Base-by-base conservation (phyloP, 2,329 filamentous ascomycete species). In the Fusarium coicis region DNA sequence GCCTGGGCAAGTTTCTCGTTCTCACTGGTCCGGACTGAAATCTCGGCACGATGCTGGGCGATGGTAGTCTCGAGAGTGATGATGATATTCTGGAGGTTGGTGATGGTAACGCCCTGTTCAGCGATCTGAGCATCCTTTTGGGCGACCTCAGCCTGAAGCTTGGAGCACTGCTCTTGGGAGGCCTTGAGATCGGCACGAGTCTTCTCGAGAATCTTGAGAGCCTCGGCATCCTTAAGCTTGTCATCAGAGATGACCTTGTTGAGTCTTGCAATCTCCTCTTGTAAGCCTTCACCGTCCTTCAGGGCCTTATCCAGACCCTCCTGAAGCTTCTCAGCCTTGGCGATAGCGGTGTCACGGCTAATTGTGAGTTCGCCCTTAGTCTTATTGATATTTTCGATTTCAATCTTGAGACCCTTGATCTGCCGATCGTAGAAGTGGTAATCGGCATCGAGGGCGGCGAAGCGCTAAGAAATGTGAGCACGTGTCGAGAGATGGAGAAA, bases 401-500 rank as follows among this genome's bases (percentile, higher is more conserved):
- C 50, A 7, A n/a, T 46, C 3, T 66, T 55, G 8, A 57, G 34
- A 28, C 37, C 49, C 23, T 66, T 47, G 30, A 66, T 39, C 19
- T 66, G 47, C 11, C 66, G 52, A 8, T 50, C 15, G 0, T 40
- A 39, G 12, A 21, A n/a, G 11, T 67, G 64, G 16, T 59, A 66
- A 12, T 66, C 64, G 2, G 52, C 50, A 14, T 67, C 61, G 2
- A 67, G 32, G 1, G 39, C 15, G 5, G 19, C 8, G 8, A 52
- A 66, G 3, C 42, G 64, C 64, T 67, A 5, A 18, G 3, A 2
- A 3, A 2, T 9, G 14, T 58, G 8, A 64, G 42, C 7, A n/a
- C 16, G 1, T 5, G 1, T 8, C 21, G 1, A 1, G 10, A 4
- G 5, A 32, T 10, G 1, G 2, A 19, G 7, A 2, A 4, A 4